These are phyloP conservation scores for Cercospora nicotianae DNA, from an alignment of 2,329 filamentous ascomycete genomes.

Conservation along the genomic window DNA sequence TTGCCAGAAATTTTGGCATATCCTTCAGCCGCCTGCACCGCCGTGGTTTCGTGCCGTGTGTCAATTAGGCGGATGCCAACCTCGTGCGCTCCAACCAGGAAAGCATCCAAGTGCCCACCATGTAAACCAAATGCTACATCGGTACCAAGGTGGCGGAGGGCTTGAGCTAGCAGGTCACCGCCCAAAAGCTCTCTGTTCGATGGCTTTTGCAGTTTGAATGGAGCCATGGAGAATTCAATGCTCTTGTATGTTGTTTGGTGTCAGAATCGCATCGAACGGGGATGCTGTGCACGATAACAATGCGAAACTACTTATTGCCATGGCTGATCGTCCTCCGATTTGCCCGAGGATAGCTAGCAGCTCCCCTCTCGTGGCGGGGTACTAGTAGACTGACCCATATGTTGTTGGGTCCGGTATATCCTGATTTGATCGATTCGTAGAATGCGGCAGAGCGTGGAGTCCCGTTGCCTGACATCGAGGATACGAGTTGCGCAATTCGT, in stretches of 20 bases:
- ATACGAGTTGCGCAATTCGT: constrained; percentile 1
- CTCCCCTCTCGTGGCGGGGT: constrained; percentile 11
- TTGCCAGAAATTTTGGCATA: constrained; percentile 49
- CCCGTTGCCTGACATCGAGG: background rate
- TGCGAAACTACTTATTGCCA: background rate
- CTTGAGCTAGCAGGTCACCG: constrained; percentile 50
- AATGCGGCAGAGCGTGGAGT: background rate
- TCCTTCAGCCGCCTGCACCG: constrained; percentile 51
- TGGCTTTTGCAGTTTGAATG: constrained; percentile 37
- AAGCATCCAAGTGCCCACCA: constrained; percentile 52
- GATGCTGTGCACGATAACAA: background rate
- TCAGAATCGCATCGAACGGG: background rate
- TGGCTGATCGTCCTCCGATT: background rate
- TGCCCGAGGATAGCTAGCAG: constrained; percentile 17
- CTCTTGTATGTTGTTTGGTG: background rate
- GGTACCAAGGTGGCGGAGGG: constrained; percentile 44
- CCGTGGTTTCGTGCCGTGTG: constrained; percentile 51
- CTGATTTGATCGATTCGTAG: background rate
- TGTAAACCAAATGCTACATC: constrained; percentile 51
- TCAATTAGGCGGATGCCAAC: constrained; percentile 48
- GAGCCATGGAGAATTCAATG: constrained; percentile 17
- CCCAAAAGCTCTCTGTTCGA: constrained; percentile 45
- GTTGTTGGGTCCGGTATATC: background rate
- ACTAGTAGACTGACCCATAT: constrained; percentile 1
- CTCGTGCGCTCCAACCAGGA: constrained; percentile 47